Evolutionary conservation across 352 stramenopile genomes (phyloP), one percentile per base, ranked within the genome.

Genomic region (Globisporangium echinulatum): DNA sequence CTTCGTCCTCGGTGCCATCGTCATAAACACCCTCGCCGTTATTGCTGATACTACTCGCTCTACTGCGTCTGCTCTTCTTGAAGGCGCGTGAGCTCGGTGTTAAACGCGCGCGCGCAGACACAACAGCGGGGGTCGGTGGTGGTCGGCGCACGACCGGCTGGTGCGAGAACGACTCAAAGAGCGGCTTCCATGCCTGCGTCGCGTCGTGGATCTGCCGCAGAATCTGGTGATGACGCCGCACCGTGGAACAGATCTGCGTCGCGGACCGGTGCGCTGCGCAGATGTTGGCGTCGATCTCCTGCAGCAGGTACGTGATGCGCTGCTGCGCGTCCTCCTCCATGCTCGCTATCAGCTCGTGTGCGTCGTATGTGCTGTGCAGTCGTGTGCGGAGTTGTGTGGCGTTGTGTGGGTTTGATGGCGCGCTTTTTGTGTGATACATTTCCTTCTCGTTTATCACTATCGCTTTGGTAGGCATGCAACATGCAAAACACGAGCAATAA

Each of bases 241-340:
- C 75, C 0, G 75, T 92, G 19, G 68, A 64, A 62, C 71, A 88
- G 57, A 92, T 90, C 63, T 90, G 76, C 56, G 82, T 90, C 38
- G 82, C 82, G 56, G 80, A 88, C 39, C 79, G 78, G 46, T 92
- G 82, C 44, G 82, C 80, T 40, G 82, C 80, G 58, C 75, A 89
- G 61, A 92, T 85, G 66, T 90, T 90, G 54, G 77, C 77, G 56
- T 92, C 83, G 69, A 92, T 90, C 74, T 92, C 83, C 69, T 90
- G 79, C 60, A 92, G 69, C 60, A 92, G 61, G 71, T 87, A 90
- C 63, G 83, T 92, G 68, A 92, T 83, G 19, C 81, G 80, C 68
- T 92, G 83, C 68, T 92, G 77, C 25, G 71, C 63, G 55, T 85
- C 77, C 61, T 92, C 82, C 44, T 90, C 79, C 80, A 86, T 88